phyloP scores from a whole-genome alignment of 2,329 filamentous ascomycete species.

The Pseudogymnoascus sp. region DNA sequence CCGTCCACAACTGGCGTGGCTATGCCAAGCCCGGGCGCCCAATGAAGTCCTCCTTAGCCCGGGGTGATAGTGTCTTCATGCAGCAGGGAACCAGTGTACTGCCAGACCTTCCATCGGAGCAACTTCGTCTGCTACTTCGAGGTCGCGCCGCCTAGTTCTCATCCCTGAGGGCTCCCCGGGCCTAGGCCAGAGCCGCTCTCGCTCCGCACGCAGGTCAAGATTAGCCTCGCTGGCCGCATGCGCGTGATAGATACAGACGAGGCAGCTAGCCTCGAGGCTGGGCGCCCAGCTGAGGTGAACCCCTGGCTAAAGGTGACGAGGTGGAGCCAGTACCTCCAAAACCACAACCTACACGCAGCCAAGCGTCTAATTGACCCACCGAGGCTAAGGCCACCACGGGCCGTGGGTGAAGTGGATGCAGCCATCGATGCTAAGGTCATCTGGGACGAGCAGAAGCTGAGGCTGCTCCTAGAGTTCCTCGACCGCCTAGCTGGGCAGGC shows the following conservation, averaged over 20 bases:
- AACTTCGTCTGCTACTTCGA: neutral
- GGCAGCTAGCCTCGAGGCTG: too few relatives aligned
- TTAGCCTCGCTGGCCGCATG: neutral
- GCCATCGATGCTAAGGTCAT: neutral
- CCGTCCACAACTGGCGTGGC: too few relatives aligned
- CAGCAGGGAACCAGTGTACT: neutral
- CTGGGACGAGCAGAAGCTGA: constrained; percentile 5
- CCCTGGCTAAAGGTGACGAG: constrained; percentile 10
- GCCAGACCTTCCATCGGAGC: neutral
- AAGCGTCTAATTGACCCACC: neutral
- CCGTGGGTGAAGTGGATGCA: neutral
- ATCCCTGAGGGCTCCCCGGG: neutral
- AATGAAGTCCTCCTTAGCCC: too few relatives aligned
- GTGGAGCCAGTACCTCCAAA: constrained; percentile 8
- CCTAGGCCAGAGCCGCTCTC: too few relatives aligned
- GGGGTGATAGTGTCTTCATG: too few relatives aligned
- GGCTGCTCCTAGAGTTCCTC: constrained; percentile 11
- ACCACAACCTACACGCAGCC: constrained; percentile 5
- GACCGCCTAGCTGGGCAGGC: constrained; percentile 13
- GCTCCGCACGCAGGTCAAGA: too few relatives aligned
- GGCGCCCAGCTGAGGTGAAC: neutral
- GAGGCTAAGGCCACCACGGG: neutral
- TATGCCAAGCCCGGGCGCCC: too few relatives aligned
- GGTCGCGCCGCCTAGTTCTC: neutral
- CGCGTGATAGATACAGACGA: neutral